Conservation (phyloP, 2,329 filamentous ascomycete species). For the Pseudopithomyces chartarum region DNA sequence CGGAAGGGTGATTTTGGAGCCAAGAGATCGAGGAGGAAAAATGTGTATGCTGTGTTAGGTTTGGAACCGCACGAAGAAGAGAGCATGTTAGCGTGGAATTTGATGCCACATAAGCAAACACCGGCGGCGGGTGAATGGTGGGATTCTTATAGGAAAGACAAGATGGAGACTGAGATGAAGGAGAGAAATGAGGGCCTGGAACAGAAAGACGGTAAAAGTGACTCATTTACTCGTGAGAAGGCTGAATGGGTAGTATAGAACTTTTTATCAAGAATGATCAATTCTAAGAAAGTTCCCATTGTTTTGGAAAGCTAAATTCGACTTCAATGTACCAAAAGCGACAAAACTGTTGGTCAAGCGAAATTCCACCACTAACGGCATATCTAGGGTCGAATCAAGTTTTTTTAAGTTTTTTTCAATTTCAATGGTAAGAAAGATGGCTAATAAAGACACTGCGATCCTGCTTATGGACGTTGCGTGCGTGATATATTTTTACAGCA, state of each 20-base stretch:
- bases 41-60: neutral
- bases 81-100: conserved; percentile 4
- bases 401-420: too few species aligned
- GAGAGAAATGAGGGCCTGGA: neutral
- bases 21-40: neutral
- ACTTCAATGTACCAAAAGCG: too few species aligned
- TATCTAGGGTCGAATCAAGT: too few species aligned
- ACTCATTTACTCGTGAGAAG: neutral
- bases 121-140: neutral
- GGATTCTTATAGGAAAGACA: neutral
- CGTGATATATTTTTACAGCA: too few species aligned
- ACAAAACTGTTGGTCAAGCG: too few species aligned
- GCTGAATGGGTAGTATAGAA: neutral
- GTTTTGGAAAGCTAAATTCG: too few species aligned
- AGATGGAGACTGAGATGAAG: neutral
- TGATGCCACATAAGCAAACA: conserved; percentile 2
- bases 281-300: too few species aligned
- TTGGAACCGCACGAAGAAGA: conserved; percentile 1
- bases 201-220: neutral
- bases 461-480: too few species aligned
- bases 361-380: too few species aligned
- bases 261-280: neutral
- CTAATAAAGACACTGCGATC: too few species aligned
- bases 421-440: too few species aligned
- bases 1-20: neutral